Base-by-base conservation (phyloP, 306 rosid genomes). In the Lablab purpureus region DNA sequence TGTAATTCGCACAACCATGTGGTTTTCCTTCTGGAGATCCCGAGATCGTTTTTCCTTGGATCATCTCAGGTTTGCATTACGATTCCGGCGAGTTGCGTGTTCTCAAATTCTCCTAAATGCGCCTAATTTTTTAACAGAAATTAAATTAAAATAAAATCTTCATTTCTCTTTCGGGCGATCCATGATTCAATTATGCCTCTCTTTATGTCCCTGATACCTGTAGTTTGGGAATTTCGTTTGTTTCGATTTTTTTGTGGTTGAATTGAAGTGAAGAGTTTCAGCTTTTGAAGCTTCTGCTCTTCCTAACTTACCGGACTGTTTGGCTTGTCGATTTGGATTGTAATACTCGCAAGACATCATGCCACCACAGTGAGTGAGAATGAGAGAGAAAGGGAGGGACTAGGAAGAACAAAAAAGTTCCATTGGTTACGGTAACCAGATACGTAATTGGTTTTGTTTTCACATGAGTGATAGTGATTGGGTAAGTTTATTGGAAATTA, bases 1-100 rank as follows among this genome's bases (percentile, higher is more conserved):
- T 64, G 55, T 85, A 81, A 88, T 81, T 81, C 43, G 64, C 71
- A 10, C 82, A 87, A 85, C 64, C 89, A 92, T 92, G 97, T 92
- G 97, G 96, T 77, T 89, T 52, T 82, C 95, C 81, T 90, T 90
- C 67, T 89, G 93, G 97, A 89, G 86, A 89, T 82, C 96, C 88
- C 85, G 91, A 86, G 91, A 90, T 77, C 93, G 93, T 25, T 92
- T 92, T 85, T 71, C 96, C 73, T 64, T 92, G 40, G 92, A 92
- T 77, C 88, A 90, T 50, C 93, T 92, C 89, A 90, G 97, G 97
- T 90, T 84, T 9, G 12, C 55, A 8, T 68, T 56, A 11, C 55
- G 6, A 63, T 18, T 63, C 15, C 7, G 13, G 18, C 3, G 13
- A 60, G 43, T 74, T 46, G 2, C 9, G 9, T 18, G 49, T 43